Conservation (phyloP, 352 stramenopile species). For the Phytophthora citricola region DNA sequence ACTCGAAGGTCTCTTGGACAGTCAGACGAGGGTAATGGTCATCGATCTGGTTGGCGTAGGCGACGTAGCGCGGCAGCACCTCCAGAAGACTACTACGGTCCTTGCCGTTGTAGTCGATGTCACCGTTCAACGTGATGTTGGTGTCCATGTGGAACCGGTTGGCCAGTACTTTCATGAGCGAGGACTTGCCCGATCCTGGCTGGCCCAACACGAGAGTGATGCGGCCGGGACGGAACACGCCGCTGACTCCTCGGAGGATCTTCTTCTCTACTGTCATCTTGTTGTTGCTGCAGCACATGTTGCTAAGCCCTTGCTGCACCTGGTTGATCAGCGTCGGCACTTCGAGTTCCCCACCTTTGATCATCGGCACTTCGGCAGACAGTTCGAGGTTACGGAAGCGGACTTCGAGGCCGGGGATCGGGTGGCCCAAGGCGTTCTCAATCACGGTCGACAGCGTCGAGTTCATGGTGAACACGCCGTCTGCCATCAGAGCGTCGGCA, state of each 20-base stretch:
- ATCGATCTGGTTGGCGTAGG: slow-evolving; percentile 53
- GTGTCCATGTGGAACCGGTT: slow-evolving; percentile 58
- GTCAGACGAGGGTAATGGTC: slow-evolving; percentile 35
- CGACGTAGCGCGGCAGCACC: slow-evolving; percentile 47
- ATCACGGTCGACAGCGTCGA: slow-evolving; percentile 26
- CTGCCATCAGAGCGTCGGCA: slow-evolving; percentile 55
- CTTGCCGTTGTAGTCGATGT: slow-evolving; percentile 58
- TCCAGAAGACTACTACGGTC: slow-evolving; percentile 34
- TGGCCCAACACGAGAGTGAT: too few species aligned
- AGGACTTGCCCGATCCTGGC: too few species aligned
- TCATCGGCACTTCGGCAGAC: slow-evolving; percentile 32
- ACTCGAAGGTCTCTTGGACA: slow-evolving; percentile 65
- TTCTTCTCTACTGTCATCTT: too few species aligned
- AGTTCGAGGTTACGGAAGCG: slow-evolving; percentile 60
- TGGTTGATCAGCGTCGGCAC: slow-evolving; percentile 44
- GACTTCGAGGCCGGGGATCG: slow-evolving; percentile 58
- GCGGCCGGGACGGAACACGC: too few species aligned
- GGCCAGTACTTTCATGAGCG: slow-evolving; percentile 19
- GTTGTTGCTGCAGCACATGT: too few species aligned
- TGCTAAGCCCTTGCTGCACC: too few species aligned
- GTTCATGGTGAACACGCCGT: slow-evolving; percentile 61
- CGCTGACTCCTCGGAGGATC: too few species aligned
- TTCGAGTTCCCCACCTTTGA: slow-evolving; percentile 35
- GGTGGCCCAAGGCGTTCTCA: slow-evolving; percentile 38
- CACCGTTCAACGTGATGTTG: slow-evolving; percentile 49